phyloP scores from a whole-genome alignment of 306 rosid genomes.

The Prunus persica region Prunus_persica_NCBIv2 NC_034015.1:12924001-12924500 shows the following conservation, averaged over 20 bases:
- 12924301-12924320: conserved; percentile 37
- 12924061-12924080: neutral
- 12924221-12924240: conserved; percentile 1
- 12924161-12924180: neutral
- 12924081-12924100: conserved; percentile 17
- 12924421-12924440: no score
- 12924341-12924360: neutral
- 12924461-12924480: conserved; percentile 45
- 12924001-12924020: conserved; percentile 99
- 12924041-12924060: conserved; percentile 17
- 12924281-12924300: conserved; percentile 35
- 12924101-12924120: conserved; percentile 7
- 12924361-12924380: neutral
- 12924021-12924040: conserved; percentile 92
- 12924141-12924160: neutral
- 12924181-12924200: neutral
- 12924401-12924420: no score
- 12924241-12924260: conserved; percentile 34
- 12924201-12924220: neutral
- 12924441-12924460: neutral
- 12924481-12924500: conserved; percentile 33
- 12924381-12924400: neutral
- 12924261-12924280: conserved; percentile 28
- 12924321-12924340: conserved; percentile 5
- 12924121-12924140: neutral